Percentiles rank a stretch among this genome's conserved stretches.
phyloP scores from a whole-genome alignment of 2,329 filamentous ascomycete genomes.

The Microthyrium microscopicum region DNA sequence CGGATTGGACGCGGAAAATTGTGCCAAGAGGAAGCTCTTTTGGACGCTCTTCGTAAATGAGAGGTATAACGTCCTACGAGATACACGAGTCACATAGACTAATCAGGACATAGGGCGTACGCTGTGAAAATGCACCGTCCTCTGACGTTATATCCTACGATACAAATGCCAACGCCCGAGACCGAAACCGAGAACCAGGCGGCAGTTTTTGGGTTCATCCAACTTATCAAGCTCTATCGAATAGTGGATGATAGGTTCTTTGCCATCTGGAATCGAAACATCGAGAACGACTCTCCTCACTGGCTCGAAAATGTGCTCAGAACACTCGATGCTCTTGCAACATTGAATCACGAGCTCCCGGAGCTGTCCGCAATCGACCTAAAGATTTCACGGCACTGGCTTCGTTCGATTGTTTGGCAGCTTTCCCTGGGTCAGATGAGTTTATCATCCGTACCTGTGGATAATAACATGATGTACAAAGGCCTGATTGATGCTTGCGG shows the following conservation, averaged over 20 bases:
- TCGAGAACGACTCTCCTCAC: conserved; percentile 26
- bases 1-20: conserved; percentile 31
- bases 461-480: conserved; percentile 44
- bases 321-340: conserved; percentile 36
- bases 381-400: conserved; percentile 53
- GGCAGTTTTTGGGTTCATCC: conserved; percentile 41
- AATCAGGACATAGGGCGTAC: conserved; percentile 33
- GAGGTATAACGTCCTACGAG: conserved; percentile 22
- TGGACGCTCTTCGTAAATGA: conserved; percentile 49
- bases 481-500: conserved; percentile 46
- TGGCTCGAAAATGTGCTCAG: conserved; percentile 32
- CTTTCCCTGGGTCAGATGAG: conserved; percentile 49
- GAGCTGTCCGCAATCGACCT: conserved; percentile 54
- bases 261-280: conserved; percentile 40
- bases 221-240: conserved; percentile 43
- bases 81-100: background rate
- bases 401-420: conserved; percentile 57
- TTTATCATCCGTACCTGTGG: conserved; percentile 40
- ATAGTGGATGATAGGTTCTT: conserved; percentile 49
- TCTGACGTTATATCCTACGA: conserved; percentile 43
- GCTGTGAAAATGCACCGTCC: conserved; percentile 48
- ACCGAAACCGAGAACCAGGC: conserved; percentile 36
- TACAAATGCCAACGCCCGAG: conserved; percentile 33
- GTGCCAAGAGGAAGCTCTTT: conserved; percentile 39
- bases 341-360: conserved; percentile 39